These are phyloP conservation scores for Zygosaccharomyces kombuchaensis DNA, from an alignment of 805 yeast species.

Conservation along the genomic window DNA sequence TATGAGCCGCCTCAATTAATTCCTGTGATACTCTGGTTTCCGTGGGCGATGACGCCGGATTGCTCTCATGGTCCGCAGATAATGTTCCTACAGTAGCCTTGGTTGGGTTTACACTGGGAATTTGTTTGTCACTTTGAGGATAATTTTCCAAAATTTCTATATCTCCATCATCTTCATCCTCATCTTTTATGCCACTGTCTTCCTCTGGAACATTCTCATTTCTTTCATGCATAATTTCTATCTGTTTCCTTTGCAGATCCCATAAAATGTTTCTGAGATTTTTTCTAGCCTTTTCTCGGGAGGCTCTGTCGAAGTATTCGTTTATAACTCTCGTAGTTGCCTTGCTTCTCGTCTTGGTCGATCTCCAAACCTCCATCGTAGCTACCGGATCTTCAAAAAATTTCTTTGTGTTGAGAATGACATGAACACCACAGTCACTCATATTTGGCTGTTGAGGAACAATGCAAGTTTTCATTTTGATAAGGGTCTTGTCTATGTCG, in stretches of 20 bases:
- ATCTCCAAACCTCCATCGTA: constrained; percentile 50
- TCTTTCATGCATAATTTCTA: constrained; percentile 10
- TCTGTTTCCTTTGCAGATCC: constrained; percentile 22
- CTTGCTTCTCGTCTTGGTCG: constrained; percentile 18
- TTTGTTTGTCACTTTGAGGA: neutral
- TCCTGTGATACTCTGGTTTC: neutral
- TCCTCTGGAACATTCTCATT: constrained; percentile 9
- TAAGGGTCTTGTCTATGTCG: constrained; percentile 42
- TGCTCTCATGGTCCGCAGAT: neutral
- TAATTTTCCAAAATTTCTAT: constrained; percentile 31
- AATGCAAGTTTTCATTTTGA: constrained; percentile 45
- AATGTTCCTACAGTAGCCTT: neutral
- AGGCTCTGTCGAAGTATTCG: constrained; percentile 28
- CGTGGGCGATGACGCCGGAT: neutral
- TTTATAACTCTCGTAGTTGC: constrained; percentile 18
- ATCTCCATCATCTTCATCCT: constrained; percentile 27
- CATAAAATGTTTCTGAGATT: constrained; percentile 24
- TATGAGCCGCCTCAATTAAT: neutral
- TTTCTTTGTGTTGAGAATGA: constrained; percentile 64
- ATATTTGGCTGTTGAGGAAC: constrained; percentile 85
- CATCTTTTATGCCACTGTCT: constrained; percentile 6
- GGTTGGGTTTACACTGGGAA: neutral
- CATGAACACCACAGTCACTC: constrained; percentile 94
- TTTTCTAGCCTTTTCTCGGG: constrained; percentile 26
- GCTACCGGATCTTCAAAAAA: constrained; percentile 48